These are phyloP conservation scores for Antitrichia curtipendula DNA, from an alignment of 225 moss, liverwort and hornwort species.

Conservation along the genomic window DNA sequence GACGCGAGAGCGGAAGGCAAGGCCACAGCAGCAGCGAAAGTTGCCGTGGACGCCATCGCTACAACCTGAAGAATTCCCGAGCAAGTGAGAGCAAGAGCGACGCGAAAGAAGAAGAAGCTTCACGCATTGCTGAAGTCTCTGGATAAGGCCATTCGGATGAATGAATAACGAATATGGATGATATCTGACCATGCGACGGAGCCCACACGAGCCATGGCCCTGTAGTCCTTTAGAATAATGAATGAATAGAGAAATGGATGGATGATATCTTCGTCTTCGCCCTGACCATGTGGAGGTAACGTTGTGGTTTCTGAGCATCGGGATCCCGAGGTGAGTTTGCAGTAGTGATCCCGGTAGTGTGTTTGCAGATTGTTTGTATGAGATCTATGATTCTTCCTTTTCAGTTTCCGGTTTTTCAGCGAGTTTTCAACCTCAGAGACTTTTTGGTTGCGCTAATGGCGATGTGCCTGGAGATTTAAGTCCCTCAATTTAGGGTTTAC, in stretches of 20 bases:
- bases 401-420: background rate
- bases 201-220: too few species aligned
- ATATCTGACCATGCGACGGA: background rate
- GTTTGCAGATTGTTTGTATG: background rate
- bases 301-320: background rate
- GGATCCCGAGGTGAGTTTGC: background rate
- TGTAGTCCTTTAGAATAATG: background rate
- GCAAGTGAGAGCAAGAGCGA: background rate
- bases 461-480: background rate
- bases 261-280: background rate
- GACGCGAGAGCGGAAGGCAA: conserved; percentile 3
- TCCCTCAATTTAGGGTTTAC: background rate
- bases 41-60: conserved; percentile 21
- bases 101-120: background rate
- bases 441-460: background rate
- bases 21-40: conserved; percentile 11
- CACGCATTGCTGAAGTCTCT: background rate
- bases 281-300: too few species aligned
- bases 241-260: background rate
- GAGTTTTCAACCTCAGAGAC: background rate
- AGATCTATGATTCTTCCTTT: background rate
- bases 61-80: background rate
- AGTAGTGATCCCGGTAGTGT: too few species aligned
- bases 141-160: conserved; percentile 10
- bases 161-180: background rate